phyloP scores from a whole-genome alignment of 2,329 filamentous ascomycete genomes.

The Exophiala oligosperma region DNA sequence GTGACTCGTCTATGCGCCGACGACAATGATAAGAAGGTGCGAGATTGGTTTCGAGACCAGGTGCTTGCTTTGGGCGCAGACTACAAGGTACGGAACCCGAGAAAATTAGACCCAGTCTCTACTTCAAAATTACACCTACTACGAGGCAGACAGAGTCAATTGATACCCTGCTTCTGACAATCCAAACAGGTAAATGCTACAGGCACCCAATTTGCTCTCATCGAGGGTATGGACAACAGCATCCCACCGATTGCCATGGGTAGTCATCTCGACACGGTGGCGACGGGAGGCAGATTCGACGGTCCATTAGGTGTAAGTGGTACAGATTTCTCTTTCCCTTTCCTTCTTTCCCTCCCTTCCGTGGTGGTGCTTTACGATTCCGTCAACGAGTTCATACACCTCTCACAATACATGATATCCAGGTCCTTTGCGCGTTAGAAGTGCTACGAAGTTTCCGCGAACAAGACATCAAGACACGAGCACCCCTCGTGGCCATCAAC shows the following conservation, averaged over 20 bases:
- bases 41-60: conserved; percentile 33
- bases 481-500: conserved; percentile 31
- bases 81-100: conserved; percentile 24
- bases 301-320: conserved; percentile 27
- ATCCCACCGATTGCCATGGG: conserved; percentile 34
- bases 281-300: conserved; percentile 32
- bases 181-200: conserved; percentile 33
- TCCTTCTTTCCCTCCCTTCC: too few species aligned
- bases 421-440: conserved; percentile 34
- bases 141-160: background rate
- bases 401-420: background rate
- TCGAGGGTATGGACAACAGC: conserved; percentile 28
- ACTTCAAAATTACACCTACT: too few species aligned
- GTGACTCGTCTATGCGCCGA: conserved; percentile 20
- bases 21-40: conserved; percentile 29
- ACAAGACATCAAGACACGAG: conserved; percentile 30
- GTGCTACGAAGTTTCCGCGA: conserved; percentile 40
- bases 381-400: too few species aligned
- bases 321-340: too few species aligned
- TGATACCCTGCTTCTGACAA: background rate
- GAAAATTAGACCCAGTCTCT: too few species aligned
- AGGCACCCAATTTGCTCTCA: conserved; percentile 37
- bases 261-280: conserved; percentile 30
- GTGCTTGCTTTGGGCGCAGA: conserved; percentile 27
- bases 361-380: too few species aligned